Evolutionary conservation across 805 yeast genomes (phyloP).

Genomic region (Lachancea nothofagi): DNA sequence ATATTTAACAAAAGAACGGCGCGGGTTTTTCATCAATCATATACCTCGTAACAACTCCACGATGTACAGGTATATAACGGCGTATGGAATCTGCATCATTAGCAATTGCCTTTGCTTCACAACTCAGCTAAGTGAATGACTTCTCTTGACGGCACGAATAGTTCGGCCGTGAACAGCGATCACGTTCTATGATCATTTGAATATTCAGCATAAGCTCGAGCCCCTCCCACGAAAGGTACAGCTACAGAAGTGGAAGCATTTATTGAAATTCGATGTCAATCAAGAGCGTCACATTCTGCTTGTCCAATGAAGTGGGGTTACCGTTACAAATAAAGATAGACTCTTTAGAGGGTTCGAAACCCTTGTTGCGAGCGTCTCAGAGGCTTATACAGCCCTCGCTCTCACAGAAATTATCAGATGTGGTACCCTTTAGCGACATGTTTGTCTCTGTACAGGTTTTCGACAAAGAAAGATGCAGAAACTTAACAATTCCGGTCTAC

Average conservation of each 20-base stretch:
- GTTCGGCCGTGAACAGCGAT: too few relatives aligned
- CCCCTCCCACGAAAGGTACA: background rate
- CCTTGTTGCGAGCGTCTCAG: slow-evolving; percentile 40
- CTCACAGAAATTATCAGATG: slow-evolving; percentile 38
- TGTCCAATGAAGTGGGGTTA: slow-evolving; percentile 48
- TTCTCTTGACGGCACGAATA: background rate
- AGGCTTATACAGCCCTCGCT: slow-evolving; percentile 44
- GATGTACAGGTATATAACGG: too few relatives aligned
- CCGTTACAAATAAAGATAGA: slow-evolving; percentile 46
- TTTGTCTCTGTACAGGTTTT: slow-evolving; percentile 43
- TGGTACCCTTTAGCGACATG: slow-evolving; percentile 33
- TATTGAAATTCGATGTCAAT: slow-evolving; percentile 14
- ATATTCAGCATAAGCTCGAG: background rate
- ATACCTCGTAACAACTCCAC: too few relatives aligned
- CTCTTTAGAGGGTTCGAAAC: slow-evolving; percentile 41
- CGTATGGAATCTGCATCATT: too few relatives aligned
- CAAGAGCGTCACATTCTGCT: slow-evolving; percentile 47
- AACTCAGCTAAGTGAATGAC: background rate
- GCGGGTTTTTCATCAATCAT: background rate
- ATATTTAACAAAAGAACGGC: background rate
- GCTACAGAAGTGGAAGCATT: background rate
- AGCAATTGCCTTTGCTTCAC: too few relatives aligned
- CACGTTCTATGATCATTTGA: too few relatives aligned
- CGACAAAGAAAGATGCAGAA: slow-evolving; percentile 38
- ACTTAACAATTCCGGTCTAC: slow-evolving; percentile 44